A percentile compares a stretch with the other conserved stretches of the same genome.
These are phyloP conservation scores for Silybum marianum DNA, from an alignment of 129 eudicot genomes.

Conservation along the genomic window DNA sequence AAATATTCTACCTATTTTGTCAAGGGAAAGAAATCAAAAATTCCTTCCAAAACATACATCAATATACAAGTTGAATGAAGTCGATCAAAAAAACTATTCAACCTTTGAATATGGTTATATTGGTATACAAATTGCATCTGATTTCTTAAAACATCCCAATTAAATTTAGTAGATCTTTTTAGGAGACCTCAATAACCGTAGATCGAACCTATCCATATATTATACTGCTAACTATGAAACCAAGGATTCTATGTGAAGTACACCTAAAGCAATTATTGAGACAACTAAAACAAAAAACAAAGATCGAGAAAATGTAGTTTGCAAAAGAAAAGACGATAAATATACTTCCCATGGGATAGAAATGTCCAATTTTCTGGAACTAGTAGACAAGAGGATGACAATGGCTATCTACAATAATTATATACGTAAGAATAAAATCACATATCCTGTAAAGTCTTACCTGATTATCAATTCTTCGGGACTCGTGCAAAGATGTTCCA, in stretches of 20 bases:
- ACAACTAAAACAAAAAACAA: not conserved
- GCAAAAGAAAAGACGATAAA: not conserved
- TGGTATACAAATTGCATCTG: not conserved
- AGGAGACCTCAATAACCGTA: not conserved
- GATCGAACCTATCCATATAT: not conserved
- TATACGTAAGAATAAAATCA: constrained; percentile 18
- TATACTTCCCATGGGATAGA: not conserved
- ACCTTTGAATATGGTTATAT: not conserved
- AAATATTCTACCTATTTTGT: not conserved
- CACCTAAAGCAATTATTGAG: not conserved
- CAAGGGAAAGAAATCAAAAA: not conserved
- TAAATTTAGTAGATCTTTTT: not conserved
- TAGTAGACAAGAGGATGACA: not conserved
- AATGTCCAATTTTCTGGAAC: not conserved
- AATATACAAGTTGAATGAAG: not conserved
- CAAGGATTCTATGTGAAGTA: not conserved
- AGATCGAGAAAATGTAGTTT: no score
- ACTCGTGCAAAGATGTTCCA: constrained; percentile 97
- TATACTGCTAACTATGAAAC: not conserved
- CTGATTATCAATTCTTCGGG: constrained; percentile 98
- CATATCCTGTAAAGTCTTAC: constrained; percentile 33
- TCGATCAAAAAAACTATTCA: not conserved
- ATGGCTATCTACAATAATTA: not conserved
- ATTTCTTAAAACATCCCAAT: not conserved
- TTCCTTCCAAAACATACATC: not conserved